Evolutionary conservation across 2,329 filamentous ascomycete genomes (phyloP).

Genomic region (Colletotrichum simmondsii): DNA sequence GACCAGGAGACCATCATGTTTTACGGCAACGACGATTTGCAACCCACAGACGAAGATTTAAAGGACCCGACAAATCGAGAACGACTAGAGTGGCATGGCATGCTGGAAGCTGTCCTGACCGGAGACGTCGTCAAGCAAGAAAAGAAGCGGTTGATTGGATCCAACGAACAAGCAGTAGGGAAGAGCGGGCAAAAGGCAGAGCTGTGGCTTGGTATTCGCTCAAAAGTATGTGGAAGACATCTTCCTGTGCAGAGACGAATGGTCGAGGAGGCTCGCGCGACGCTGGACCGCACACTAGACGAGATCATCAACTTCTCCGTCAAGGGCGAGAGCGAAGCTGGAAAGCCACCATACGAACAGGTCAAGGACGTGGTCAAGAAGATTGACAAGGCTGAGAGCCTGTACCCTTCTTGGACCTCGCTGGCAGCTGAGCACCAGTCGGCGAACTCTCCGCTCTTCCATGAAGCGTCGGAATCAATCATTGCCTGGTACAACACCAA

Average conservation of each 20-base stretch:
- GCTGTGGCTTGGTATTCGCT: conserved; percentile 89
- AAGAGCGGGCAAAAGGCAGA: conserved; percentile 79
- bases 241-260: conserved; percentile 86
- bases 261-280: conserved; percentile 83
- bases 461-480: conserved; percentile 86
- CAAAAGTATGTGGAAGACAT: conserved; percentile 85
- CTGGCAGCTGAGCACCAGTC: conserved; percentile 81
- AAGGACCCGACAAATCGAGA: conserved; percentile 90
- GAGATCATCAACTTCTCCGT: conserved; percentile 94
- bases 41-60: conserved; percentile 89
- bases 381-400: conserved; percentile 87
- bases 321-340: conserved; percentile 90
- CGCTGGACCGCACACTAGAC: conserved; percentile 81
- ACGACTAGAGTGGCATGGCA: conserved; percentile 95
- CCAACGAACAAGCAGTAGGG: conserved; percentile 67
- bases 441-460: conserved; percentile 80
- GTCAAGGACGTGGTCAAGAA: conserved; percentile 89
- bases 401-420: conserved; percentile 84
- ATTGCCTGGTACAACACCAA: conserved; percentile 98
- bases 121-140: conserved; percentile 98
- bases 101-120: conserved; percentile 94
- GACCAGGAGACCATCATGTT: conserved; percentile 95
- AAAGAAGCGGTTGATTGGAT: conserved; percentile 93
- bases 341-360: conserved; percentile 88
- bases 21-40: conserved; percentile 88